A percentile compares a stretch with the other conserved stretches of the same genome.
Evolutionary conservation across 176 grass and related monocot genomes (phyloP).

Genomic region (Avena eriantha): DNA sequence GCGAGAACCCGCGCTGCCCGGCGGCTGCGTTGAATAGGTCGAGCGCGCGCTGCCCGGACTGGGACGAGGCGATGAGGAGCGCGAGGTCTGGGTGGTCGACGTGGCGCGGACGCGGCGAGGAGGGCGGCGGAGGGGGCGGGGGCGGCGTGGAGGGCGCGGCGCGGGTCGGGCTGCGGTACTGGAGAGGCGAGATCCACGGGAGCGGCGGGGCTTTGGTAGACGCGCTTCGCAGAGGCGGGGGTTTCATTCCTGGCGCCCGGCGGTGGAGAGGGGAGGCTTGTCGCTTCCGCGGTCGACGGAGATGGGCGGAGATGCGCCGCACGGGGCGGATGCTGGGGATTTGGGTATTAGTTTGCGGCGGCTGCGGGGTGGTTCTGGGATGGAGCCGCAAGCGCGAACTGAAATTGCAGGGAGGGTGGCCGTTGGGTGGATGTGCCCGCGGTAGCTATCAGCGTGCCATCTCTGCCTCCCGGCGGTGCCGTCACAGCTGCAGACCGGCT

Average conservation of each 20-base stretch:
- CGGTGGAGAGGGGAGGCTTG: not conserved
- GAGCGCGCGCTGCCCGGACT: conserved; percentile 67
- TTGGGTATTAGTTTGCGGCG: not conserved
- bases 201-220: conserved; percentile 1
- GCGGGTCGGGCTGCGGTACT: conserved; percentile 44
- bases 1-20: conserved; percentile 72
- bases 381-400: not conserved
- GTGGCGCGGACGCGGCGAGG: conserved; percentile 39
- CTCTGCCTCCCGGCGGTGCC: not conserved
- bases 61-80: conserved; percentile 64
- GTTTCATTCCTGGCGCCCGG: conserved; percentile 20
- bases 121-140: conserved; percentile 20
- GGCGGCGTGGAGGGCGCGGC: conserved; percentile 15
- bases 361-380: not conserved
- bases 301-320: not conserved
- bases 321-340: not conserved
- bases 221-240: not conserved
- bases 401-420: not conserved
- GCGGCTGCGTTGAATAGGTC: conserved; percentile 87
- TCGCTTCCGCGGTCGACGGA: not conserved
- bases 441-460: not conserved
- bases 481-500: not conserved
- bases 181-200: conserved; percentile 84
- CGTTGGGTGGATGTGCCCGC: not conserved
- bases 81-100: conserved; percentile 71